Conservation (phyloP, 768 basidiomycete species). For the Clitopilus hobsonii region DNA sequence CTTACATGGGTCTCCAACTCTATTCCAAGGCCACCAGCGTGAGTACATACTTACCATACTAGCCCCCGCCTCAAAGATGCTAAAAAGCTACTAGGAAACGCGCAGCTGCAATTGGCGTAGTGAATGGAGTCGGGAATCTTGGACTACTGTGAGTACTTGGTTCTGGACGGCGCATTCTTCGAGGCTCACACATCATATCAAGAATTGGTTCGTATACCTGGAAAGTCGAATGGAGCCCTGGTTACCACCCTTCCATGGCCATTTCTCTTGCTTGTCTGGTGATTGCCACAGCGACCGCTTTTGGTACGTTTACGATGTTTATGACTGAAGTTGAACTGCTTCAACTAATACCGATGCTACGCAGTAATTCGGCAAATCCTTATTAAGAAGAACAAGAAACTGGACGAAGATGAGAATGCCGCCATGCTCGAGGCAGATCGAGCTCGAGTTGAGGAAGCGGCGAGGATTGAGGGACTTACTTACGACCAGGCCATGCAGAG, state of each 20-base stretch:
- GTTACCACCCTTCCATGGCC: slow-evolving; percentile 59
- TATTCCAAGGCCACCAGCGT: slow-evolving; percentile 57
- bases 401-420: slow-evolving; percentile 44
- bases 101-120: slow-evolving; percentile 56
- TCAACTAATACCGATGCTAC: background rate
- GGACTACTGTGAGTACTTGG: slow-evolving; percentile 47
- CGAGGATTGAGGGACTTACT: slow-evolving; percentile 52
- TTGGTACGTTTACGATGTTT: slow-evolving; percentile 16
- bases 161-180: background rate
- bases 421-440: slow-evolving; percentile 40
- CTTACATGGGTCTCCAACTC: slow-evolving; percentile 62
- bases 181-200: background rate
- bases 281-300: slow-evolving; percentile 26
- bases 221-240: slow-evolving; percentile 57
- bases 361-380: slow-evolving; percentile 44
- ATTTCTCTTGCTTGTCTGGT: slow-evolving; percentile 36
- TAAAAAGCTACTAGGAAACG: no score
- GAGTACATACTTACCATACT: slow-evolving; percentile 12
- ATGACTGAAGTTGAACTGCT: background rate
- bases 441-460: slow-evolving; percentile 52
- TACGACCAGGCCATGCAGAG: slow-evolving; percentile 55
- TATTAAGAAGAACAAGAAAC: slow-evolving; percentile 43
- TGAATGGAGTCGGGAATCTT: slow-evolving; percentile 53
- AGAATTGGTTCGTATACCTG: slow-evolving; percentile 62
- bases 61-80: no score